A percentile compares a stretch with the other conserved stretches of the same genome.
phyloP scores from a whole-genome alignment of 345 rosid genomes.

The Bruguiera gymnorhiza region DNA sequence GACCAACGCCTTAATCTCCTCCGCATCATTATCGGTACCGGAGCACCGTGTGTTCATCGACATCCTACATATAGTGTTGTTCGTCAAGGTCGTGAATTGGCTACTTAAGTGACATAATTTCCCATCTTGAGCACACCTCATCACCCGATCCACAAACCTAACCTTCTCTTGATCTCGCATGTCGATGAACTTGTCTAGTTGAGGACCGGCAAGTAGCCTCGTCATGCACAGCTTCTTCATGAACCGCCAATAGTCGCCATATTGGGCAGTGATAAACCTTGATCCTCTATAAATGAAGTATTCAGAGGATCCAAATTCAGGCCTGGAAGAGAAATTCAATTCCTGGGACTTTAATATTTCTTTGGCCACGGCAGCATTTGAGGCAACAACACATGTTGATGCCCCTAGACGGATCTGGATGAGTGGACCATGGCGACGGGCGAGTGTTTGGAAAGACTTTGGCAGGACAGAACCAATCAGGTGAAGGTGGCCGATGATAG shows the following conservation, averaged over 20 bases:
- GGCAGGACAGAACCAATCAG: constrained; percentile 28
- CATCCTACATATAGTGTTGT: constrained; percentile 43
- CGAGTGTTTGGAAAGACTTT: constrained; percentile 37
- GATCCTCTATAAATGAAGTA: constrained; percentile 48
- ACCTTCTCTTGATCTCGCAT: constrained; percentile 44
- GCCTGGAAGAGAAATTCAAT: constrained; percentile 40
- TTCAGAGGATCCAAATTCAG: constrained; percentile 46
- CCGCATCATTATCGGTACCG: constrained; percentile 20
- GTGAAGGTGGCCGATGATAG: no score
- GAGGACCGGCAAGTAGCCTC: constrained; percentile 55
- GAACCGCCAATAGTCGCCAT: constrained; percentile 54
- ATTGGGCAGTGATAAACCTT: constrained; percentile 44
- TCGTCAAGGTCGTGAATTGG: constrained; percentile 32
- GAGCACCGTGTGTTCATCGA: constrained; percentile 40
- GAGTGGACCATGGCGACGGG: constrained; percentile 45
- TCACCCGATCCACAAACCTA: constrained; percentile 49
- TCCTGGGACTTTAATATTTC: constrained; percentile 48
- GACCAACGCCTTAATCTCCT: constrained; percentile 30
- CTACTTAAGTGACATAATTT: constrained; percentile 31
- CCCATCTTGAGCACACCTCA: constrained; percentile 36
- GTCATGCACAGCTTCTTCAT: constrained; percentile 76
- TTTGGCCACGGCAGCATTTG: constrained; percentile 38
- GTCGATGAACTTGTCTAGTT: constrained; percentile 44
- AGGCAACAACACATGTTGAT: constrained; percentile 39
- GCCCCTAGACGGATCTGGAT: constrained; percentile 41